Base-by-base conservation (phyloP, 1,284 basidiomycete species). In the Rhodotorula sp. region DNA sequence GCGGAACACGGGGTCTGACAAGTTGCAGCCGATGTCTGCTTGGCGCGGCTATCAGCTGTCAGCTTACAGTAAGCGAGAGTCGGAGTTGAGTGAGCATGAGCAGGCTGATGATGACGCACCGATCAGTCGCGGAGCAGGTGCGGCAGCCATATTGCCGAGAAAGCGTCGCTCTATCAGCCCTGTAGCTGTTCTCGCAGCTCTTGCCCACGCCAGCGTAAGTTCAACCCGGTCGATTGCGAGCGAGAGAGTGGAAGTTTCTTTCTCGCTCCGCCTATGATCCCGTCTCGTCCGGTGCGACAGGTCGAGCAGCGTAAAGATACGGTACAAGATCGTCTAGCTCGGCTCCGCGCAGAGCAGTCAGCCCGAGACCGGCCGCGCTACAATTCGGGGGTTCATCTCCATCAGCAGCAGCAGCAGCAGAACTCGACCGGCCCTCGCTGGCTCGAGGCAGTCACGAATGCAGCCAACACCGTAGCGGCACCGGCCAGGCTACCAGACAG, bases 1-100 rank as follows among this genome's bases (percentile, higher is more conserved):
- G 0, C 78, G 77, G 71, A 83, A 85, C 64, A 80, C 75, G 1
- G 71, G 69, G 22, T 75, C 73, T 20, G 69, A 62, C 4, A 76
- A 53, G 37, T 76, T 76, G 22, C 62, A 66, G 22, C 75, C 75
- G 22, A 76, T 76, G 56, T 76, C 72, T 75, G 48, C 7, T 54
- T 29, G 24, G 15, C 5, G 18, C 15, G 12, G 26, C 8, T 51
- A n/a, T 56, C 20, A 20, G 46, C 46, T 20, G 6, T 2, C 3
- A 37, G 8, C 37, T 12, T 42, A 42, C n/a, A n/a, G n/a, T n/a
- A n/a, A n/a, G 37, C 37, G 10, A 14, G 37, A 42, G 37, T 42
- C 37, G 37, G 37, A 42, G 30, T 33, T 14, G 30, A 24, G 7
- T 17, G 57, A 46, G 14, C n/a, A 22, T 7, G 24, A 29, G 18